Conservation (phyloP, 805 yeast species). For the Ogataea parapolymorpha region DNA sequence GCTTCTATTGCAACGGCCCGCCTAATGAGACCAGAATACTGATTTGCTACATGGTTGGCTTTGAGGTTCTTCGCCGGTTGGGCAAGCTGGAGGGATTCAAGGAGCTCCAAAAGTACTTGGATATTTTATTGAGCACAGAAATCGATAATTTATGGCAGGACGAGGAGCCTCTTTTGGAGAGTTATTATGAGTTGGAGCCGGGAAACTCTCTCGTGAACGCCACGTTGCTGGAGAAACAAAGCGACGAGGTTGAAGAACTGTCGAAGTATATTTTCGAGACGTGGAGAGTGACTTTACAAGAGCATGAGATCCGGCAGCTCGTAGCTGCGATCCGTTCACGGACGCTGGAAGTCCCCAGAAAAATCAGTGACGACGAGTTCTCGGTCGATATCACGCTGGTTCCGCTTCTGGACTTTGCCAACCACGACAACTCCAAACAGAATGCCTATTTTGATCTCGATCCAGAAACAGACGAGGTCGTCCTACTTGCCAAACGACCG, state of each 20-base stretch:
- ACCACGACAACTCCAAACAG: conserved; percentile 45
- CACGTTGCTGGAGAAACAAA: conserved; percentile 9
- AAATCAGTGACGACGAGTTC: conserved; percentile 35
- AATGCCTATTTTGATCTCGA: conserved; percentile 56
- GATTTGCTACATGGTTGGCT: conserved; percentile 24
- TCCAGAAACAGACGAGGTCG: conserved; percentile 3
- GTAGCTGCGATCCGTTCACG: conserved; percentile 53
- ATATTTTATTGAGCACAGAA: conserved; percentile 32
- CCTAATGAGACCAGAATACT: conserved; percentile 27
- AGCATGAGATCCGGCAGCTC: conserved; percentile 19
- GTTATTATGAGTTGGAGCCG: conserved; percentile 11
- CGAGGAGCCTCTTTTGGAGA: conserved; percentile 27
- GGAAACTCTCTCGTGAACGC: conserved; percentile 15
- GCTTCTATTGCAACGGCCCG: conserved; percentile 15
- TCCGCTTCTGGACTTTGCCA: conserved; percentile 66
- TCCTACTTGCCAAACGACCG: background rate
- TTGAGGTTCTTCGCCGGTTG: conserved; percentile 12
- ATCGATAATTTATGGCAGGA: conserved; percentile 30
- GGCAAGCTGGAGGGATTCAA: background rate
- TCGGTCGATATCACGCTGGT: conserved; percentile 54
- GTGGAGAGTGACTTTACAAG: conserved; percentile 11
- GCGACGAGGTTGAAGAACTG: conserved; percentile 17
- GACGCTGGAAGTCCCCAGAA: conserved; percentile 62
- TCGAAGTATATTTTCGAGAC: conserved; percentile 18
- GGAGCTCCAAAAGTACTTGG: conserved; percentile 28